Conservation (phyloP, 2,329 filamentous ascomycete genomes). For the Colletotrichum scovillei region DNA sequence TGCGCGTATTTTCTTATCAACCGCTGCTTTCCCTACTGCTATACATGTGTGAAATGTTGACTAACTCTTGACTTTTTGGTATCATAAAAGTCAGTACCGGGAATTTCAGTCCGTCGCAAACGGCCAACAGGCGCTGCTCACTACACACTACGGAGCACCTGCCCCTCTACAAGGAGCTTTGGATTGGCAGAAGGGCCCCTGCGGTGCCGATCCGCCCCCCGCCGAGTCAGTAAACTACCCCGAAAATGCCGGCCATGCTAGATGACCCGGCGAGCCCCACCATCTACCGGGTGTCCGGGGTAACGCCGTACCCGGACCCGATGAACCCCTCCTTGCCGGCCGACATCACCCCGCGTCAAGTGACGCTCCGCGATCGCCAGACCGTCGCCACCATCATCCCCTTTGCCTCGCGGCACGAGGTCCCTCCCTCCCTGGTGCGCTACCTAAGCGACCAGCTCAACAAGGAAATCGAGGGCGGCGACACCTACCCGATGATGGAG, state of each 20-base stretch:
- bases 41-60: constrained; percentile 29
- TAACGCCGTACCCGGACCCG: constrained; percentile 72
- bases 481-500: constrained; percentile 91
- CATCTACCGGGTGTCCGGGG: constrained; percentile 77
- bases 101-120: background rate
- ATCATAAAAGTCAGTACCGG: constrained; percentile 8
- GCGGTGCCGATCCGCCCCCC: constrained; percentile 4
- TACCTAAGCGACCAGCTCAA: constrained; percentile 89
- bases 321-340: constrained; percentile 72
- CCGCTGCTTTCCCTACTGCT: constrained; percentile 10
- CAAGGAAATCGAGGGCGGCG: constrained; percentile 90
- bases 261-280: constrained; percentile 79
- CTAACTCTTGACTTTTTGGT: constrained; percentile 15
- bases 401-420: constrained; percentile 79
- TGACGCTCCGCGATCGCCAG: constrained; percentile 85
- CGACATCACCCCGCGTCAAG: constrained; percentile 78
- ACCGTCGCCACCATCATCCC: constrained; percentile 87
- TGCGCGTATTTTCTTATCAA: background rate
- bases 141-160: too few species aligned
- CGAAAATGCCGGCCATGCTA: constrained; percentile 79
- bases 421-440: constrained; percentile 78
- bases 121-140: background rate
- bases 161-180: background rate
- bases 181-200: constrained; percentile 6
- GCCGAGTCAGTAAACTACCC: constrained; percentile 23